Evolutionary conservation across 1,139 yeast genomes (phyloP).

Genomic region (Pichia sp.): DNA sequence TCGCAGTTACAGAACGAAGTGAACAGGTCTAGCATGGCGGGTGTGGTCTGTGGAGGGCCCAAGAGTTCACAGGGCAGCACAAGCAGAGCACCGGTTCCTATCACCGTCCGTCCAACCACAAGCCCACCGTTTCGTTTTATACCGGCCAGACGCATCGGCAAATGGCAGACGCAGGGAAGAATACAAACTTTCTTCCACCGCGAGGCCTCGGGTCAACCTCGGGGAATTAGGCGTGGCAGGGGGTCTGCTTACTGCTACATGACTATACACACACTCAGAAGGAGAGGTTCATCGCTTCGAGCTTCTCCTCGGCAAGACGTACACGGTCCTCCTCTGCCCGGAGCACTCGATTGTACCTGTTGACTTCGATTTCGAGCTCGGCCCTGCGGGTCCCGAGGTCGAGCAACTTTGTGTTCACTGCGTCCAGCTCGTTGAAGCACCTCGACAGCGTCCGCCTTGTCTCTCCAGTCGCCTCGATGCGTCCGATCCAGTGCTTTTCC

Average conservation of each 20-base stretch:
- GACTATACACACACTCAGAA: background rate
- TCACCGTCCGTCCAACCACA: background rate
- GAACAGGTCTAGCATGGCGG: background rate
- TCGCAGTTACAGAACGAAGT: conserved; percentile 7
- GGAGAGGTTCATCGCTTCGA: conserved; percentile 30
- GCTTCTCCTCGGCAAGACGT: conserved; percentile 30
- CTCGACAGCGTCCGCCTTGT: conserved; percentile 17
- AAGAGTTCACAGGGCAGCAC: too few relatives aligned
- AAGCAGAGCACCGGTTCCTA: background rate
- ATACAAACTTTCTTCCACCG: background rate
- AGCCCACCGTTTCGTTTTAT: background rate
- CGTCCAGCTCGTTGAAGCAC: conserved; percentile 26
- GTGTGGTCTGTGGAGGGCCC: too few relatives aligned
- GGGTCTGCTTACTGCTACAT: too few relatives aligned
- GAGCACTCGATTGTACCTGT: conserved; percentile 25
- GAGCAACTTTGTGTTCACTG: conserved; percentile 21
- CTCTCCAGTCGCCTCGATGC: conserved; percentile 26
- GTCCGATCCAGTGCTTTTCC: conserved; percentile 29
- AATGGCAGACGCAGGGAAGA: background rate
- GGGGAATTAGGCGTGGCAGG: too few relatives aligned
- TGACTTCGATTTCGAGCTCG: conserved; percentile 30
- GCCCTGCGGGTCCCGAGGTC: conserved; percentile 21
- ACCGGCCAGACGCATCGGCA: too few relatives aligned
- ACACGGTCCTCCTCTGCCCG: conserved; percentile 28
- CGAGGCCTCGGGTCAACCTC: background rate